Base-by-base conservation (phyloP, 371 early-diverging fungal species). In the Mortierella sp. region DNA sequence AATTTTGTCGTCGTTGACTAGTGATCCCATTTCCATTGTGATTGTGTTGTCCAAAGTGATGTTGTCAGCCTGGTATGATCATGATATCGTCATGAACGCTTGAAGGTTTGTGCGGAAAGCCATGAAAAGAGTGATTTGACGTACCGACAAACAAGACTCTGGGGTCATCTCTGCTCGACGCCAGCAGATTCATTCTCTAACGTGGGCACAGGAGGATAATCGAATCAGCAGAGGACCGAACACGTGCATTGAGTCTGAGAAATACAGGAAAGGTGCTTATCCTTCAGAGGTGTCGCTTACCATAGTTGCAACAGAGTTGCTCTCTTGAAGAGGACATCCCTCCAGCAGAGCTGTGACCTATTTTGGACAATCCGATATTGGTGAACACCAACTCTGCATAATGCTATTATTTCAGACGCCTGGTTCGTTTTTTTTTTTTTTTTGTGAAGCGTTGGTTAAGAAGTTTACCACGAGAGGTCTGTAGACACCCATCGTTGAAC, bases 291-390 rank as follows among this genome's bases (percentile, higher is more conserved):
- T n/a, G 32, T n/a, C 4, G 27, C 48, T n/a, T 79, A 82, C 82
- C 82, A 86, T 86, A 2, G 76, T 41, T 16, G 75, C 71, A 48
- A 78, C 71, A 12, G 70, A 29, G 49, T 38, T 16, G 38, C 73
- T 72, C 3, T 72, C 80, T 29, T 68, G 78, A 38, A 82, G 77
- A 4, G 44, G 75, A 44, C 79, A 75, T 58, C 86, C 85, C 29
- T 86, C 86, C 56, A 82, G 35, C 63, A 86, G 44, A 38, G 86
- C 86, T 5, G 82, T 82, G 77, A 82, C 76, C 86, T 86, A 78
- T 24, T 55, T 35, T n/a, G 11, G n/a, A 29, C 6, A 70, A 18
- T 21, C 29, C 43, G 29, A 11, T 3, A 27, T 48, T n/a, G 58
- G 75, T 74, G 74, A 56, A 21, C 32, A 55, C 38, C n/a, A n/a